Conservation (phyloP, 352 stramenopile species). For the Sclerospora graminicola region DNA sequence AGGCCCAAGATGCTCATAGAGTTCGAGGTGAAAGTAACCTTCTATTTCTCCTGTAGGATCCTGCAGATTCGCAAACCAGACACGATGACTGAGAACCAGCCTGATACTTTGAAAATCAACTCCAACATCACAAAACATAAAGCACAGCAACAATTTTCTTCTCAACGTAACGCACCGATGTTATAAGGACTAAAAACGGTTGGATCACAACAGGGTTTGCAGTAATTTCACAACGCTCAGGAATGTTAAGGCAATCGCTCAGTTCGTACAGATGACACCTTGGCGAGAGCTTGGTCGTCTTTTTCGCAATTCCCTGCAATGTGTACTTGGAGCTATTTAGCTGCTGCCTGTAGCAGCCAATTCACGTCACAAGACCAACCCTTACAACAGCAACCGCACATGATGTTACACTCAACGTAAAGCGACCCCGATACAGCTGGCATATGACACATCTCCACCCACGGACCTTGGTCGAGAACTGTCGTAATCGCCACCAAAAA, state of each 20-base stretch:
- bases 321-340: too few species aligned
- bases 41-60: conserved; percentile 69
- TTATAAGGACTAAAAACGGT: conserved; percentile 63
- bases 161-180: conserved; percentile 72
- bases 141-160: conserved; percentile 78
- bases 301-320: too few species aligned
- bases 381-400: not conserved
- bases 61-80: conserved; percentile 15
- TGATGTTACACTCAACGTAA: conserved; percentile 53
- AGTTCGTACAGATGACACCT: conserved; percentile 35
- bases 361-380: too few species aligned
- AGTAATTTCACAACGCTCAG: not conserved
- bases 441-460: too few species aligned
- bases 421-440: too few species aligned
- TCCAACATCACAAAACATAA: conserved; percentile 36
- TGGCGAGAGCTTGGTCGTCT: conserved; percentile 43
- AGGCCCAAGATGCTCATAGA: conserved; percentile 59
- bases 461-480: too few species aligned
- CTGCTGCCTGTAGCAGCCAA: too few species aligned
- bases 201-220: not conserved
- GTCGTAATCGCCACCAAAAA: too few species aligned
- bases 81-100: not conserved
- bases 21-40: conserved; percentile 72
- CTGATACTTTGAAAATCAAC: not conserved
- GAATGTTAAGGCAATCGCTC: too few species aligned